Evolutionary conservation across 1,284 basidiomycete species (phyloP), one percentile per base, ranked within the genome.

Genomic region (Inonotus hispidus): DNA sequence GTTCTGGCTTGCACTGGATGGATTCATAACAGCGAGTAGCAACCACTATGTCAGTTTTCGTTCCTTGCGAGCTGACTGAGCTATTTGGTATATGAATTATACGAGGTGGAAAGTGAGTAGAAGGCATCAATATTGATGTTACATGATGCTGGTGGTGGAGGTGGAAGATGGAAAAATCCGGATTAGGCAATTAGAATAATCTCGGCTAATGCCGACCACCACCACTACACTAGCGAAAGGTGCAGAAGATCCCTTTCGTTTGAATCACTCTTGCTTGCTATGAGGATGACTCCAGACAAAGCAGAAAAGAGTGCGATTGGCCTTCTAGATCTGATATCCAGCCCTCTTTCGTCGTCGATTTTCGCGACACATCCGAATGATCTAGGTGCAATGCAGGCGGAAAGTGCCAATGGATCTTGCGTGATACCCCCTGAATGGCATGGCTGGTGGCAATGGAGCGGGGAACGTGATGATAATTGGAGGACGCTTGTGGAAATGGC

Each of bases 371-470:
- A 62, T 45, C 61, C 61, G 29, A 62, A 62, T 43, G 57, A 59
- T 50, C 29, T 62, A 14, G 50, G 46, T 21, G 53, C 53, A 11
- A 29, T 21, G 10, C 37, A 52, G 32, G 16, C 27, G 19, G 50
- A 49, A 11, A n/a, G n/a, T n/a, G n/a, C n/a, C n/a, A n/a, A n/a
- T n/a, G 19, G 23, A 38, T 32, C 38, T 19, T 37, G 7, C 35
- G n/a, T 14, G 21, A 38, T 49, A 29, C 49, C 56, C 10, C 14
- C 27, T 35, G 54, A 56, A 38, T 62, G 56, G 56, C 11, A 25
- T 13, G 27, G 32, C 23, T 62, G 61, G 61, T 62, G 61, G 61
- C 27, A 49, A n/a, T 62, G 61, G 61, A 41, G 47, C 16, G 50
- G 41, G 6, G 35, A 60, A 46, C 29, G 38, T 45, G 52, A 43